phyloP scores from a whole-genome alignment of 176 grass and related monocot genomes.

The Musa troglodytarum region DNA sequence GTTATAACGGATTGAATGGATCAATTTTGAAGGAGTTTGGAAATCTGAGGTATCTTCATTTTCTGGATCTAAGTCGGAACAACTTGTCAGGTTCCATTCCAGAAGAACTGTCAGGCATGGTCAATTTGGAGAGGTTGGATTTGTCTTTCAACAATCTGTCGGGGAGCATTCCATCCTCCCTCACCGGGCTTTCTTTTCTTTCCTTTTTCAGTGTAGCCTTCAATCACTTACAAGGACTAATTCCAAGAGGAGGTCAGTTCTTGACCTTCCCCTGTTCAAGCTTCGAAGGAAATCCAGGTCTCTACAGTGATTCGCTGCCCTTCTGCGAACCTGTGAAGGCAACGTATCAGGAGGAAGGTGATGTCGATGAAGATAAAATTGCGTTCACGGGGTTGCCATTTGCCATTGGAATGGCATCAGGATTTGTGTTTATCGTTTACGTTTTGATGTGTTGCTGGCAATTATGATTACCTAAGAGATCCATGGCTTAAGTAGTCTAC shows the following conservation, averaged over 20 bases:
- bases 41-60: neutral
- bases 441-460: neutral
- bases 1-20: neutral
- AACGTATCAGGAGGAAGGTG: neutral
- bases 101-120: neutral
- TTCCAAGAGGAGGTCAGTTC: slow-evolving; percentile 2
- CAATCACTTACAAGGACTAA: neutral
- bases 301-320: neutral
- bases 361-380: neutral
- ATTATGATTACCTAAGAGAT: neutral
- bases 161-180: slow-evolving; percentile 1
- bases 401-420: neutral
- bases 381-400: neutral
- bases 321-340: neutral
- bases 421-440: neutral
- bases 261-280: neutral
- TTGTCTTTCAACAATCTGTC: slow-evolving; percentile 9
- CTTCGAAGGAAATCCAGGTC: slow-evolving; percentile 8
- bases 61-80: neutral
- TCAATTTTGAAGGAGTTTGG: neutral
- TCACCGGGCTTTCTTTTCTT: neutral
- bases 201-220: neutral
- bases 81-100: neutral
- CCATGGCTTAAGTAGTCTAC: neutral
- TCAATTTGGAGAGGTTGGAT: slow-evolving; percentile 6